phyloP scores from a whole-genome alignment of 371 early-diverging fungal genomes.

The Mucor mucedo region DNA sequence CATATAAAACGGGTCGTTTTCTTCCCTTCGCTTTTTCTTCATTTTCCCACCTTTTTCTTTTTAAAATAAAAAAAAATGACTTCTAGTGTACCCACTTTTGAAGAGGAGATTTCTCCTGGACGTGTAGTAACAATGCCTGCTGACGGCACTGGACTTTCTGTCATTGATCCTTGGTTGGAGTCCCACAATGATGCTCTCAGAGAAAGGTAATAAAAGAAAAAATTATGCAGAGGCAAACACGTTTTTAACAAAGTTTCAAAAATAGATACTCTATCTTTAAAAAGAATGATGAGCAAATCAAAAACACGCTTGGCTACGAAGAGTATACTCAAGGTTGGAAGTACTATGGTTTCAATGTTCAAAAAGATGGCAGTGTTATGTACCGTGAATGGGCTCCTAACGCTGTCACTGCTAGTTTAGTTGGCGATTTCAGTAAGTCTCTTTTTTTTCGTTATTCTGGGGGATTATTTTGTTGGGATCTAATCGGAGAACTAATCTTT shows the following conservation, averaged over 20 bases:
- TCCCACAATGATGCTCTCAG: constrained; percentile 65
- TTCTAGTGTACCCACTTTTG: constrained; percentile 25
- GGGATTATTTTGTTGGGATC: no score
- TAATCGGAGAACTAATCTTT: neutral
- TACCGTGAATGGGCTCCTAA: constrained; percentile 97
- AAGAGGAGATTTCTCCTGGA: constrained; percentile 45
- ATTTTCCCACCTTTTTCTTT: neutral
- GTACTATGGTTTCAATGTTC: constrained; percentile 75
- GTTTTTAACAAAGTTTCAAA: neutral
- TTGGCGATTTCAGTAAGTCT: constrained; percentile 92
- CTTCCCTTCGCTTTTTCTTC: constrained; percentile 5
- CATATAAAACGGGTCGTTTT: constrained; percentile 8
- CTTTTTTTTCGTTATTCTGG: neutral
- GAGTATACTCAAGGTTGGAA: constrained; percentile 83
- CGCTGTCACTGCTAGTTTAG: constrained; percentile 77
- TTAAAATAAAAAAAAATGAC: neutral
- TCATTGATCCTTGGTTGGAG: constrained; percentile 74
- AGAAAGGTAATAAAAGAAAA: constrained; percentile 51
- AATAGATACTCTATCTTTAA: constrained; percentile 58
- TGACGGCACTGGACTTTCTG: constrained; percentile 70
- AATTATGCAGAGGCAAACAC: neutral
- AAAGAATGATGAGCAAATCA: constrained; percentile 72
- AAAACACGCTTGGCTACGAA: constrained; percentile 75
- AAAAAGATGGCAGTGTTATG: constrained; percentile 61
- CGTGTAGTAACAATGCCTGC: constrained; percentile 44